Conservation (phyloP, 768 basidiomycete species). For the Russula lepida region DNA sequence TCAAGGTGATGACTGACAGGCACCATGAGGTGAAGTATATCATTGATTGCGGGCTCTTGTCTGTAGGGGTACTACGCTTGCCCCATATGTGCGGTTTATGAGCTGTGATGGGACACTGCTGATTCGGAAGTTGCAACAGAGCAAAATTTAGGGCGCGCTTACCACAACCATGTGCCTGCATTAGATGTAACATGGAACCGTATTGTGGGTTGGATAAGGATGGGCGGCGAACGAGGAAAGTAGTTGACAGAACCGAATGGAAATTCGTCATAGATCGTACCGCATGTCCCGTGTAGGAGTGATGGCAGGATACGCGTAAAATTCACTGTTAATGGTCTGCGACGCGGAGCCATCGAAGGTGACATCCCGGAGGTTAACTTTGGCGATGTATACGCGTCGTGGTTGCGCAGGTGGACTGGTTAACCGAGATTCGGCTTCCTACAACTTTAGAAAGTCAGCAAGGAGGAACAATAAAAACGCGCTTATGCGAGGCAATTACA, state of each 20-base stretch:
- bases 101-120: neutral
- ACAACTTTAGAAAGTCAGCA: neutral
- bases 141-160: neutral
- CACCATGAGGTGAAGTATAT: neutral
- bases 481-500: neutral
- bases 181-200: neutral
- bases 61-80: neutral
- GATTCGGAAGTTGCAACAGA: neutral
- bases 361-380: neutral
- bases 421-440: neutral
- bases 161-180: neutral
- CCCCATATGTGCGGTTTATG: neutral
- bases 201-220: too few species aligned
- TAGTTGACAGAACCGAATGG: too few species aligned
- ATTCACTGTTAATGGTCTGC: neutral
- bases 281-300: slow-evolving; percentile 11
- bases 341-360: neutral
- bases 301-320: slow-evolving; percentile 1
- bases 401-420: neutral
- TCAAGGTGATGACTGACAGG: neutral
- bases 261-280: too few species aligned
- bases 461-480: neutral
- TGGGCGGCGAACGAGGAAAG: neutral
- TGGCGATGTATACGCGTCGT: neutral
- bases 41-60: neutral